Evolutionary conservation across 1,284 basidiomycete species (phyloP).

Genomic region (Rhodotorula sp.): DNA sequence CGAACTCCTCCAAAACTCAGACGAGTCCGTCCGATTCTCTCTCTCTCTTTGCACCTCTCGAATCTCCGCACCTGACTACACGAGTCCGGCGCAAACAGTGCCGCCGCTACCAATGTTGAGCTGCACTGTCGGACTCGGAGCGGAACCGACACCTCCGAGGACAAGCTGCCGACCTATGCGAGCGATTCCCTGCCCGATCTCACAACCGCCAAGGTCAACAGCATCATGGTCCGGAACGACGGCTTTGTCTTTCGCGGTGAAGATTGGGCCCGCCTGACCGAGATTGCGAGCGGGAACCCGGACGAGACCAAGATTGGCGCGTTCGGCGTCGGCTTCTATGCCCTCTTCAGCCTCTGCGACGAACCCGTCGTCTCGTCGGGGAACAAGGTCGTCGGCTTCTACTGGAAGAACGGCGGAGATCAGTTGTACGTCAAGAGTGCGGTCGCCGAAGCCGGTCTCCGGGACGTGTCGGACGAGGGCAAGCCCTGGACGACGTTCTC

Average conservation of each 20-base stretch:
- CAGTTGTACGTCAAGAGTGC: constrained; percentile 45
- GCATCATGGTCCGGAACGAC: constrained; percentile 75
- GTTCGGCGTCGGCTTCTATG: constrained; percentile 58
- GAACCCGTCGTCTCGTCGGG: constrained; percentile 90
- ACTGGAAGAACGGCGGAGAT: constrained; percentile 84
- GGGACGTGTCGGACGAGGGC: constrained; percentile 44
- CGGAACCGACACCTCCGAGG: neutral
- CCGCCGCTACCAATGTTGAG: constrained; percentile 39
- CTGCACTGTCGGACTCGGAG: constrained; percentile 44
- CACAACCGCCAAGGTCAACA: constrained; percentile 48
- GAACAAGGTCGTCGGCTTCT: constrained; percentile 78
- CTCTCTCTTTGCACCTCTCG: neutral
- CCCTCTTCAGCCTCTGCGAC: constrained; percentile 55
- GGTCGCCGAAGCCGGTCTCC: constrained; percentile 21
- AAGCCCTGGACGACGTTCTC: constrained; percentile 83
- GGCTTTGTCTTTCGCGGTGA: constrained; percentile 76
- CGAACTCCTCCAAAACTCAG: constrained; percentile 92
- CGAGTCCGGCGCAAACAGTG: constrained; percentile 1
- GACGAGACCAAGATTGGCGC: constrained; percentile 83
- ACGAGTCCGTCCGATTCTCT: constrained; percentile 60
- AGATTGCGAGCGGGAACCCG: constrained; percentile 72
- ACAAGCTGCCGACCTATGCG: constrained; percentile 60
- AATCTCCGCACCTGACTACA: neutral
- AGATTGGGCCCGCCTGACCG: constrained; percentile 85
- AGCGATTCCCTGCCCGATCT: constrained; percentile 22